Evolutionary conservation across 257 asterid species (phyloP).

Genomic region (Agastache rugosa): DNA sequence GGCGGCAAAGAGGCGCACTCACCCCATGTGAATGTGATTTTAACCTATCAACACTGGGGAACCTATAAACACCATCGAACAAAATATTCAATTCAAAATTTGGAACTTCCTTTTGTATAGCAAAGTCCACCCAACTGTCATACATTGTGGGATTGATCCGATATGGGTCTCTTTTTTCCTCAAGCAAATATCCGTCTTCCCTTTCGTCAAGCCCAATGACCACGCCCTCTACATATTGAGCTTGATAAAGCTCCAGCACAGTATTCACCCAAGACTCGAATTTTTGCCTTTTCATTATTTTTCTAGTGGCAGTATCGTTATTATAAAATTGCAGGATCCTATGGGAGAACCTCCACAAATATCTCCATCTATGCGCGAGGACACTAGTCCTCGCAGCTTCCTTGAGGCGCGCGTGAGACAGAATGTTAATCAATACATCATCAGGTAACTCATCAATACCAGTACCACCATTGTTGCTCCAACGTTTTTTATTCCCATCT

Average conservation of each 20-base stretch:
- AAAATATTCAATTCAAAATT: neutral
- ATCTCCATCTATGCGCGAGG: conserved; percentile 18
- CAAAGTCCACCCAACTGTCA: neutral
- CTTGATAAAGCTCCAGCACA: neutral
- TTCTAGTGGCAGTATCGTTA: no score
- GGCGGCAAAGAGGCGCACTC: neutral
- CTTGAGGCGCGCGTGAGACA: conserved; percentile 11
- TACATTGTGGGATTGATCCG: neutral
- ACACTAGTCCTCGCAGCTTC: conserved; percentile 27
- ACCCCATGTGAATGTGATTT: neutral
- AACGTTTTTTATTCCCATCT: neutral
- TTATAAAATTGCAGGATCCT: neutral
- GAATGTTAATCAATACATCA: conserved; percentile 14
- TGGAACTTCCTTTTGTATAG: neutral
- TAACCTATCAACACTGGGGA: neutral
- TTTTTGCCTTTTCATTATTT: no score
- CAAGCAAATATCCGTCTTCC: neutral
- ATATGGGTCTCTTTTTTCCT: neutral
- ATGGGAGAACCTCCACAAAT: neutral
- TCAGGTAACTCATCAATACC: neutral
- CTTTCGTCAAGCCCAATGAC: no score
- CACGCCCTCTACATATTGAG: neutral
- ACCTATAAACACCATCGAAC: neutral
- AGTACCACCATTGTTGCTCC: neutral
- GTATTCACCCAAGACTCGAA: no score